Evolutionary conservation across 257 asterid species (phyloP), one percentile per base, ranked within the genome.

Genomic region (Solanum pennellii): DNA sequence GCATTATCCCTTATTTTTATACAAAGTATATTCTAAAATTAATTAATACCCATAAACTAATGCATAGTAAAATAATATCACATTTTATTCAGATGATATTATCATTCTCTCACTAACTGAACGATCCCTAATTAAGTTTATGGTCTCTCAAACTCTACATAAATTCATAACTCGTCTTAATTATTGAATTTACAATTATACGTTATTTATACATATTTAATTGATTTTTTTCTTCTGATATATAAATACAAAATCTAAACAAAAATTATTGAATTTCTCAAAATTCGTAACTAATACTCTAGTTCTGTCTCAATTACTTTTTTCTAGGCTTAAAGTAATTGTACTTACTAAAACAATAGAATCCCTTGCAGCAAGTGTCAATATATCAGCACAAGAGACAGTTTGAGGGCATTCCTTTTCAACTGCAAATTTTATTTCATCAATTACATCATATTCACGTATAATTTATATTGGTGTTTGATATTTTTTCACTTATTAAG

Each of bases 331-430:
- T 65, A 65, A n/a, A 65, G 71, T 62, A 0, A 29, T 21, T 60
- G 33, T n/a, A 65, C 33, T n/a, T 65, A 21, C 68, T 9, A 9
- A 59, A 21, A 59, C 27, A 59, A 6, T 21, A 62, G 94, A 91
- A 68, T 93, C 95, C 35, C 93, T 89, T 62, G 93, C 93, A 72
- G 91, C 91, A 83, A 93, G 88, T 83, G 92, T 91, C 60, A 93
- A 0, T 23, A 91, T 90, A 80, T 93, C 93, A 7, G 95, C 94
- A 83, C 95, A 91, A 47, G 94, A 93, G 42, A 92, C 92, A 8
- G 91, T 89, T 5, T 89, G 87, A n/a, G 93, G 95, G 89, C 95
- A 93, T 39, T 65, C 89, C 35, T 71, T 87, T 86, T 93, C 94
- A 1, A 92, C 56, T 9, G 89, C 90, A 10, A 88, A 86, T 80